Percentiles rank a stretch among this genome's conserved stretches.
These are phyloP conservation scores for Penicillium crystallinum DNA, from an alignment of 495 filamentous ascomycete genomes.

Conservation along the genomic window DNA sequence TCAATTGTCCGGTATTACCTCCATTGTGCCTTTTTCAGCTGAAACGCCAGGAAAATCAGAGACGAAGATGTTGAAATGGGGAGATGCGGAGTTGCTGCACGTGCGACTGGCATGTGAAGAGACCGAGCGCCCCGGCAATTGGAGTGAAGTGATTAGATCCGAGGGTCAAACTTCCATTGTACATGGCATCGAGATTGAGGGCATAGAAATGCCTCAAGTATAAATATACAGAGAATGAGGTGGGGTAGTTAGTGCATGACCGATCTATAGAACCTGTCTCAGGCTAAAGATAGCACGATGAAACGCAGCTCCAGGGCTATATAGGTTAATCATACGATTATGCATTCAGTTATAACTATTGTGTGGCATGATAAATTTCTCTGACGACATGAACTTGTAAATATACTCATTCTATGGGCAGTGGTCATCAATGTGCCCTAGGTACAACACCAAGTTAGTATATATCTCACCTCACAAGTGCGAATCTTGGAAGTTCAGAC, in stretches of 20 bases:
- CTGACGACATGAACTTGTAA: too few relatives aligned
- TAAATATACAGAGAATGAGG: not conserved
- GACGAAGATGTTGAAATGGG: not conserved
- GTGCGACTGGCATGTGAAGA: slow-evolving; percentile 22
- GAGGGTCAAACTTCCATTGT: not conserved
- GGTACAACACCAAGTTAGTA: not conserved
- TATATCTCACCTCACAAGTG: slow-evolving; percentile 6
- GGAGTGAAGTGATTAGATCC: not conserved
- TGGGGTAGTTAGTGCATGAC: not conserved
- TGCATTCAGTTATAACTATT: not conserved
- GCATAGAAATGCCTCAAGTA: not conserved
- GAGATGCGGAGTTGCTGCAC: slow-evolving; percentile 29
- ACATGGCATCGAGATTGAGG: not conserved
- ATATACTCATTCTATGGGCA: too few relatives aligned
- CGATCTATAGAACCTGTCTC: not conserved
- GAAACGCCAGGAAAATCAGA: not conserved
- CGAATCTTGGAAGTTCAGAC: slow-evolving; percentile 17
- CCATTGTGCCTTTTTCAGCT: slow-evolving; percentile 15
- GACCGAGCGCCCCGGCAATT: slow-evolving; percentile 14
- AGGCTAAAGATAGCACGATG: not conserved
- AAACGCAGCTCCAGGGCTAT: too few relatives aligned
- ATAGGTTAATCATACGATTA: not conserved
- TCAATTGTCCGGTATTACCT: slow-evolving; percentile 11
- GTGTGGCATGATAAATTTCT: too few relatives aligned
- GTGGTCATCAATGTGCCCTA: too few relatives aligned